phyloP scores from a whole-genome alignment of 2,329 filamentous ascomycete genomes.

The Colletotrichum lindemuthianum region DNA sequence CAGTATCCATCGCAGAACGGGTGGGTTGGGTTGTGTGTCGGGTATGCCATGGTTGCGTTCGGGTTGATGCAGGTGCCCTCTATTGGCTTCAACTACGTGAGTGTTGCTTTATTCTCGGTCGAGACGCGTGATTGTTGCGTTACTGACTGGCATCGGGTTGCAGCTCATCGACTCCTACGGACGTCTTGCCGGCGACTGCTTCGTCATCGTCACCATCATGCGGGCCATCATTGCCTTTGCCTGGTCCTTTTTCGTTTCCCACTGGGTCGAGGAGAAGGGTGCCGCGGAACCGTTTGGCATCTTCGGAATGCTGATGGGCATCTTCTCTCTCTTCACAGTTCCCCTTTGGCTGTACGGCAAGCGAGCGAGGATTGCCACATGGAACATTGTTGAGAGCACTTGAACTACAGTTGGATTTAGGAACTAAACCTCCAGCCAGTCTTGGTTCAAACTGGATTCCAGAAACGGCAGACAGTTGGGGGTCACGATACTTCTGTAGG shows the following conservation, averaged over 20 bases:
- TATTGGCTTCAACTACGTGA: conserved; percentile 52
- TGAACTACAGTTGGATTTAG: background rate
- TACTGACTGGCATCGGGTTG: background rate
- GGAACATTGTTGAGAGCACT: background rate
- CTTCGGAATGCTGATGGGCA: conserved; percentile 61
- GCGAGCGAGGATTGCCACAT: conserved; percentile 49
- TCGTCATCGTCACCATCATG: conserved; percentile 61
- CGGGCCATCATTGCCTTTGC: conserved; percentile 61
- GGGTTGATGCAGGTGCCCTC: conserved; percentile 51
- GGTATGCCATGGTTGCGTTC: conserved; percentile 49
- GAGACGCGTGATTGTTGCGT: background rate
- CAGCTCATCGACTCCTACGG: conserved; percentile 62
- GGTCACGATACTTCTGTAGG: too few species aligned
- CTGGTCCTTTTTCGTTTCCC: conserved; percentile 63
- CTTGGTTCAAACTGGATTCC: too few species aligned
- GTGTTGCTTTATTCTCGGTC: conserved; percentile 18
- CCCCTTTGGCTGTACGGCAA: conserved; percentile 49
- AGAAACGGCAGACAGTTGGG: too few species aligned
- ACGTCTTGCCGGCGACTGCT: conserved; percentile 59
- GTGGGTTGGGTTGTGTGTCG: conserved; percentile 49
- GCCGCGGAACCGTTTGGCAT: conserved; percentile 61
- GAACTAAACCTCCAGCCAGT: too few species aligned
- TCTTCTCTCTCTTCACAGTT: conserved; percentile 53
- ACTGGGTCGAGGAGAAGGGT: conserved; percentile 56
- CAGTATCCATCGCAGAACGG: conserved; percentile 41